phyloP scores from a whole-genome alignment of 139 green algal species.

The Chlorokybus atmophyticus region DNA sequence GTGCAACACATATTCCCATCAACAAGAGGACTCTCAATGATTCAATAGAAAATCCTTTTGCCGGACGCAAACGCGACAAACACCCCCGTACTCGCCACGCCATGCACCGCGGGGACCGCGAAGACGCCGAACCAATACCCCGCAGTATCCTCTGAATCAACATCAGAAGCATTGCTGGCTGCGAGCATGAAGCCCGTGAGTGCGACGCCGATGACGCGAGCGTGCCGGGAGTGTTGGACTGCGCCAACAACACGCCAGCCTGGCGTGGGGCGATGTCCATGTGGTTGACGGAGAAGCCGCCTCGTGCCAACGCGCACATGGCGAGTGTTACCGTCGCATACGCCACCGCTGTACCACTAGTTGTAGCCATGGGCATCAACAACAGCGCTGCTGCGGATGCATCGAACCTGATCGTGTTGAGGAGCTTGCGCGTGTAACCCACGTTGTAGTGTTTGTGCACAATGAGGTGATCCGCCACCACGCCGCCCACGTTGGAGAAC shows the following conservation, averaged over 20 bases:
- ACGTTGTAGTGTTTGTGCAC: constrained; percentile 26
- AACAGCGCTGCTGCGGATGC: constrained; percentile 18
- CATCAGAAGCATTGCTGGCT: too few relatives aligned
- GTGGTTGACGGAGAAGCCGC: constrained; percentile 80
- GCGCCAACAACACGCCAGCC: constrained; percentile 87
- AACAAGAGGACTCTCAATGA: too few relatives aligned
- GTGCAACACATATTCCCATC: too few relatives aligned
- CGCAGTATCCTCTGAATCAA: too few relatives aligned
- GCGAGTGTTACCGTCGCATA: constrained; percentile 37
- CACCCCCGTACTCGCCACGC: constrained; percentile 43
- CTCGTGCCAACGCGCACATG: constrained; percentile 51
- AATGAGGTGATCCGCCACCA: constrained; percentile 74
- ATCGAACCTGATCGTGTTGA: constrained; percentile 68
- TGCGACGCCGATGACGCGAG: constrained; percentile 78
- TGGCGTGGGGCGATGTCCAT: constrained; percentile 86
- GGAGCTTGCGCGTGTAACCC: constrained; percentile 55
- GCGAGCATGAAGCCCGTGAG: constrained; percentile 68
- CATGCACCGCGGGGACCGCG: constrained; percentile 37
- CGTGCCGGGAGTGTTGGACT: constrained; percentile 76
- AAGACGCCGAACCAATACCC: constrained; percentile 70
- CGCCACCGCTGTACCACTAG: constrained; percentile 20
- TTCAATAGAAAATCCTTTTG: constrained; percentile 31
- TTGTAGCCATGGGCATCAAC: constrained; percentile 23
- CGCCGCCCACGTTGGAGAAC: constrained; percentile 28
- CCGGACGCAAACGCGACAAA: constrained; percentile 65